Base-by-base conservation (phyloP, 148 eudicot species). In the Bassia scoparia region DNA sequence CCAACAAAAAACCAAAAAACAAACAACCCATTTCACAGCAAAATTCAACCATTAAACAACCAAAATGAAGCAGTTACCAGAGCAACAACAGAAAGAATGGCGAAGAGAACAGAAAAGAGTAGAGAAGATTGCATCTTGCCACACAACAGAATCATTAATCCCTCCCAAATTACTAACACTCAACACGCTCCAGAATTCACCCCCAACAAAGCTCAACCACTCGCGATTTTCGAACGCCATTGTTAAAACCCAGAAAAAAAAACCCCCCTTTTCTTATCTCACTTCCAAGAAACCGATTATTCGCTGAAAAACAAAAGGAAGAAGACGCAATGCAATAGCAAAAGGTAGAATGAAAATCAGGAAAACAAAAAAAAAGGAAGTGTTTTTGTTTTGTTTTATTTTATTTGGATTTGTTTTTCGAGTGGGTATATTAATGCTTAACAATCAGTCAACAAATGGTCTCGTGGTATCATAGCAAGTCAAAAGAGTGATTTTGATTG, bases 61-160 rank as follows among this genome's bases (percentile, higher is more conserved):
- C 3, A 37, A 37, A 37, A 3, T 3, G 41, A 37, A 37, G 7
- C 5, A 37, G 9, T 8, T 79, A 94, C 98, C 84, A 94, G 69
- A 52, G 97, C 98, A 62, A 82, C 82, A 70, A 75, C 62, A 43
- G 98, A 94, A 56, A 91, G 92, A 64, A 87, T 83, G 73, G 89
- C 89, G 72, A 86, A 94, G 55, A 85, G 78, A 50, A 86, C 88
- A 79, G 83, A 87, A n/a, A 41, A 94, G 90, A 52, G 91, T 65
- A 83, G 73, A 89, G 72, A 91, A 94, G 60, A 89, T 81, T 37
- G 87, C 97, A 81, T 91, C 93, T 79, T 94, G 98, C 98, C 98
- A 94, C 13, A 34, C 62, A 64, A 49, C 62, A 10, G 98, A 93
- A 16, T 85, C 89, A 67, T 93, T 89, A 43, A 93, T 79, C 66